Conservation (phyloP, 768 basidiomycete species). For the Leccinum longicurvipes region DNA sequence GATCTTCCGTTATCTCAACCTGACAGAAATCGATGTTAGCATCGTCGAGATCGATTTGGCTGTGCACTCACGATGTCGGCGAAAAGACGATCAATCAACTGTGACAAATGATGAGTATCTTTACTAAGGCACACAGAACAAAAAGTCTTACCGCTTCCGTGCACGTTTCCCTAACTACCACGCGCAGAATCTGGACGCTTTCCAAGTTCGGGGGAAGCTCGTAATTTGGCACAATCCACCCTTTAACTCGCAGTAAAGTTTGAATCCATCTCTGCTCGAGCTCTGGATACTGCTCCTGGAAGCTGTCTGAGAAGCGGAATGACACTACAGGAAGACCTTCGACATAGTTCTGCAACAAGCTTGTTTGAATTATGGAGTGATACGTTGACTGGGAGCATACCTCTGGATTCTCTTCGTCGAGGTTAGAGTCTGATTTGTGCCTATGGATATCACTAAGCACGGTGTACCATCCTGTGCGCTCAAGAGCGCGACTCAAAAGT, state of each 20-base stretch:
- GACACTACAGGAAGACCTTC: slow-evolving; percentile 53
- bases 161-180: slow-evolving; percentile 56
- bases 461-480: slow-evolving; percentile 49
- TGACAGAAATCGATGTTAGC: slow-evolving; percentile 23
- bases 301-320: slow-evolving; percentile 53
- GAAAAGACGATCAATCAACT: slow-evolving; percentile 65
- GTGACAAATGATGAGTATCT: slow-evolving; percentile 23
- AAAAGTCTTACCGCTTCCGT: slow-evolving; percentile 43
- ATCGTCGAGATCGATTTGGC: not conserved
- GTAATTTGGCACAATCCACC: slow-evolving; percentile 63
- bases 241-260: slow-evolving; percentile 42
- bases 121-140: slow-evolving; percentile 20
- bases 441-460: slow-evolving; percentile 58
- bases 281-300: slow-evolving; percentile 49
- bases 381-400: slow-evolving; percentile 32
- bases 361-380: not conserved
- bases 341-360: slow-evolving; percentile 35
- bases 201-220: slow-evolving; percentile 52
- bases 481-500: slow-evolving; percentile 62
- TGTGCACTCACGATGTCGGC: slow-evolving; percentile 58
- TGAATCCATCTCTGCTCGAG: slow-evolving; percentile 61
- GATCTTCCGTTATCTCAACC: slow-evolving; percentile 62
- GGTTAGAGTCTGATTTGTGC: slow-evolving; percentile 27
- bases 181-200: slow-evolving; percentile 55
- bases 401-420: slow-evolving; percentile 56